Base-by-base conservation (phyloP, 164 flowering plant genomes). In the Platanus orientalis region DNA sequence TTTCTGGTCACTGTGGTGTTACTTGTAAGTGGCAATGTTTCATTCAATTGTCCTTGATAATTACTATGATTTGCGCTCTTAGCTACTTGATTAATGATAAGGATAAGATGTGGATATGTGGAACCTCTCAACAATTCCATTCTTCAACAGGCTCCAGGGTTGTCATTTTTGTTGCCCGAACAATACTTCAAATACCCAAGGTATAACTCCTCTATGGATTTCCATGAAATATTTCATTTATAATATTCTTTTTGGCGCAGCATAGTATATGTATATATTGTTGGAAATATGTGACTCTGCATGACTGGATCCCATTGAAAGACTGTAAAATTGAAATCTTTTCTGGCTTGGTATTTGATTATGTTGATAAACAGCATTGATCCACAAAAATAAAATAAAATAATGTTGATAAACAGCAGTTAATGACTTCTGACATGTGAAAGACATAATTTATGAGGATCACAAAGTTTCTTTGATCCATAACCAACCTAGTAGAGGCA, bases 161-260 rank as follows among this genome's bases (percentile, higher is more conserved):
- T 93, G 71, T 83, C 94, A 63, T 93, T 90, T 82, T 76, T 90
- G 79, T 80, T 93, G 76, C 96, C 98, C 7, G 58, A 76, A 69
- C 96, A 90, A 52, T 93, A 87, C 74, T n/a, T 73, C 72, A 80
- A 76, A 32, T 88, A 88, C 66, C 98, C 97, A 36, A 85, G 97
- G 97, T 86, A 69, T 75, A 66, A 45, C 27, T 63, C 63, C 61
- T 66, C 26, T 19, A 13, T 27, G 44, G 25, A 21, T 62, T 10
- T n/a, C 56, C 42, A 7, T 10, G 42, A 55, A 21, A 45, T 51
- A 1, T 51, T 55, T 14, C 36, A 19, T 50, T 36, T 42, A 42
- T 27, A n/a, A 36, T 28, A n/a, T 48, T 52, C 2, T 62, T 53
- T 50, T 19, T 30, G 32, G 25, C 29, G 19, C 44, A 58, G n/a